Conservation (phyloP, 495 filamentous ascomycete species). For the Lasiosphaeria hispida region DNA sequence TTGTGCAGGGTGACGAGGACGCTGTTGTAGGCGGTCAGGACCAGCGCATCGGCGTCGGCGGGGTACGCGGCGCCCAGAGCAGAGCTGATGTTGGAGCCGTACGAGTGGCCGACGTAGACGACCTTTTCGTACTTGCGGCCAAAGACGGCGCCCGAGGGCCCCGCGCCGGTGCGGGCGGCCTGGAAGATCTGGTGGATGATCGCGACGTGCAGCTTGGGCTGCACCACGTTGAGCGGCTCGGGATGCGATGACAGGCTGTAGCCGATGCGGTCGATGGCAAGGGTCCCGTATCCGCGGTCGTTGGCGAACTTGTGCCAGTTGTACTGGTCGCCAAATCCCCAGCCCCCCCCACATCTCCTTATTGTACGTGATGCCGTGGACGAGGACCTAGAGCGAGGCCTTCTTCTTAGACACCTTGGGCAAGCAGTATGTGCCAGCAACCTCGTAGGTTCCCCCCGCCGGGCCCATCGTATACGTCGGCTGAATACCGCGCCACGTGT, state of each 20-base stretch:
- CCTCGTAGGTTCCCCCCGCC: too few relatives aligned
- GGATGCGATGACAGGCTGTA: conserved; percentile 18
- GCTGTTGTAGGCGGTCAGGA: conserved; percentile 18
- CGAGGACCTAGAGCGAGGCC: conserved; percentile 23
- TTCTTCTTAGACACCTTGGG: too few relatives aligned
- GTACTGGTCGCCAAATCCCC: conserved; percentile 13
- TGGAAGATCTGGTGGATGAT: conserved; percentile 22
- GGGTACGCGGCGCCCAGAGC: conserved; percentile 20
- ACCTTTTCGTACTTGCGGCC: conserved; percentile 13
- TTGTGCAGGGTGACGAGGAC: too few relatives aligned
- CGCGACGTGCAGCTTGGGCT: conserved; percentile 21
- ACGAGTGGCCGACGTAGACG: conserved; percentile 22
- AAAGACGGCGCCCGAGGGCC: conserved; percentile 7
- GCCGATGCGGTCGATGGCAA: conserved; percentile 31
- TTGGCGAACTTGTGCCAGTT: conserved; percentile 23
- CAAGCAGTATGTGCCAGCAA: too few relatives aligned
- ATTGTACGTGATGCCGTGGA: conserved; percentile 23
- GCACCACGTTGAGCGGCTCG: conserved; percentile 19
- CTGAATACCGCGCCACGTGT: too few relatives aligned
- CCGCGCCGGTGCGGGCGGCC: not conserved
- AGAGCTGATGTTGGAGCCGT: conserved; percentile 25
- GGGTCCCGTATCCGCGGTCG: conserved; percentile 23
- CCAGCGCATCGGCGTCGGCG: conserved; percentile 12
- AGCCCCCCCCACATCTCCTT: conserved; percentile 14
- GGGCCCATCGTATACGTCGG: too few relatives aligned